Evolutionary conservation across 2,329 filamentous ascomycete genomes (phyloP).

Genomic region (Fusarium musae): DNA sequence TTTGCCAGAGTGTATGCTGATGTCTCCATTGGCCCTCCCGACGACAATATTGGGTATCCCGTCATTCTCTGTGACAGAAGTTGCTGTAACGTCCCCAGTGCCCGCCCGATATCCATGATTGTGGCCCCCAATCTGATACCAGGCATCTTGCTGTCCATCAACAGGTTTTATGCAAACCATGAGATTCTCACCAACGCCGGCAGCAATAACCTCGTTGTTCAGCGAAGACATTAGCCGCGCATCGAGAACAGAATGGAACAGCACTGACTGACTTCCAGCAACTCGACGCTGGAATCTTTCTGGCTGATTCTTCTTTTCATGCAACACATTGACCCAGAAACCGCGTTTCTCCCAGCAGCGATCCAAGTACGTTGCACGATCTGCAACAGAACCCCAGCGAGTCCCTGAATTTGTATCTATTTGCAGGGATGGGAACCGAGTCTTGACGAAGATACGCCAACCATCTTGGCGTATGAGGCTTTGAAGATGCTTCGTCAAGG

Average conservation of each 20-base stretch:
- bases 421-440: conserved; percentile 55
- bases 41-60: conserved; percentile 53
- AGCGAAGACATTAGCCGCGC: conserved; percentile 52
- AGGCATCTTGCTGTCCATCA: conserved; percentile 43
- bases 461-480: conserved; percentile 54
- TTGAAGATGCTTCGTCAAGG: conserved; percentile 54
- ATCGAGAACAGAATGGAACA: conserved; percentile 61
- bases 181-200: conserved; percentile 64
- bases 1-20: conserved; percentile 56
- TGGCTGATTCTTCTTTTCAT: conserved; percentile 32
- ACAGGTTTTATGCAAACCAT: conserved; percentile 54
- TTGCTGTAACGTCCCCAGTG: conserved; percentile 60
- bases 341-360: conserved; percentile 64
- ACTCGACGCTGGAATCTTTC: conserved; percentile 24
- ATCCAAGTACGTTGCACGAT: conserved; percentile 61
- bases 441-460: conserved; percentile 62
- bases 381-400: conserved; percentile 55
- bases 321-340: conserved; percentile 50
- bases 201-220: conserved; percentile 60
- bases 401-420: conserved; percentile 44
- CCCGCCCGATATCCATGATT: conserved; percentile 55
- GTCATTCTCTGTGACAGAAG: conserved; percentile 56
- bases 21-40: conserved; percentile 61
- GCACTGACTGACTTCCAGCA: conserved; percentile 48
- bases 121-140: conserved; percentile 54